phyloP scores from a whole-genome alignment of 768 basidiomycete genomes.

The Mrakia hoshinonis region DNA sequence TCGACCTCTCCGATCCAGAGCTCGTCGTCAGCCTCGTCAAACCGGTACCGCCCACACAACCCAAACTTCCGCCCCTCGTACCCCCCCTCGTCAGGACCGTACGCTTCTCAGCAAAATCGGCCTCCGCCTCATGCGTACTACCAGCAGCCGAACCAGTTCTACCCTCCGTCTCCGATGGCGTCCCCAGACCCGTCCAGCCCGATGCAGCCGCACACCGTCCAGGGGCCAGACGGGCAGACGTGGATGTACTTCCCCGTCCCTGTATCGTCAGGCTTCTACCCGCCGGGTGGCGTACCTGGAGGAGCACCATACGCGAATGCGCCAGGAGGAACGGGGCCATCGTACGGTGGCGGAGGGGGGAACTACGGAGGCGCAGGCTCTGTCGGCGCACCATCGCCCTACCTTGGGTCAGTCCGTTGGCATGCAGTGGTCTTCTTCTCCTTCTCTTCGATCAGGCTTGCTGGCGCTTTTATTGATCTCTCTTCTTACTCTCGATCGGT shows the following conservation, averaged over 20 bases:
- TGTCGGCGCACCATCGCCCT: too few relatives aligned
- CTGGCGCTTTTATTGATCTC: too few relatives aligned
- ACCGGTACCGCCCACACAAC: neutral
- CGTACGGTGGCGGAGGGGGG: neutral
- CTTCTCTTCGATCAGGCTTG: too few relatives aligned
- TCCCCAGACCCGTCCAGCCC: neutral
- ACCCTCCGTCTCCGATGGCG: neutral
- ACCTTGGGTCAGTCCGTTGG: too few relatives aligned
- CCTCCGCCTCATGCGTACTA: neutral
- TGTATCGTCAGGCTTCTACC: slow-evolving; percentile 15
- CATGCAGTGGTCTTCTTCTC: too few relatives aligned
- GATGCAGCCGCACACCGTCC: slow-evolving; percentile 12
- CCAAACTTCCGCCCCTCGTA: neutral
- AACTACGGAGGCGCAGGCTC: too few relatives aligned
- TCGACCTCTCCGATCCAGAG: neutral
- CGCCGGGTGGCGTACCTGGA: neutral
- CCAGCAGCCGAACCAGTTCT: neutral
- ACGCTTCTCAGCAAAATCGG: neutral
- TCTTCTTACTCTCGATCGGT: too few relatives aligned
- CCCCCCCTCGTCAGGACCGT: too few relatives aligned
- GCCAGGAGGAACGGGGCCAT: neutral
- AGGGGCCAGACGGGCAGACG: slow-evolving; percentile 20
- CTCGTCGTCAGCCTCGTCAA: neutral
- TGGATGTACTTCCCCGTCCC: slow-evolving; percentile 26
- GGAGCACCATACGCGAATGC: neutral